A percentile compares a stretch with the other conserved stretches of the same genome.
phyloP scores from a whole-genome alignment of 2,329 filamentous ascomycete species.

The Ophiostoma montium region DNA sequence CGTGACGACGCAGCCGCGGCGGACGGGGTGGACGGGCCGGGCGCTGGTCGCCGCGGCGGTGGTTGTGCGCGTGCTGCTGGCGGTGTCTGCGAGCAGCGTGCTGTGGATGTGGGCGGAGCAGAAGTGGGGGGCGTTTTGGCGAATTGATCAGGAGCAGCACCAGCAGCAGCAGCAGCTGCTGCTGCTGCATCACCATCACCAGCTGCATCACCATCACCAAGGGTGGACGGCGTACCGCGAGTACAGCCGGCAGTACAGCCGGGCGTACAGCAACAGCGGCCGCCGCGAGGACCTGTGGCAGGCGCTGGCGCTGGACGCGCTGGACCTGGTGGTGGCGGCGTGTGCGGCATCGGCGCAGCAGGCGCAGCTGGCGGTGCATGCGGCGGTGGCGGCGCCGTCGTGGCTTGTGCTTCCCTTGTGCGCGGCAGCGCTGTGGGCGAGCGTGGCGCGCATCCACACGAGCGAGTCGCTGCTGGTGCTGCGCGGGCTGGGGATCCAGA shows the following conservation, averaged over 20 bases:
- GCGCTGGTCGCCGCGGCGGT: slow-evolving; percentile 30
- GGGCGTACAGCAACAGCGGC: neutral
- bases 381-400: slow-evolving; percentile 24
- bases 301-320: neutral
- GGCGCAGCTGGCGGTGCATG: slow-evolving; percentile 18
- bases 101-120: slow-evolving; percentile 30
- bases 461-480: slow-evolving; percentile 83
- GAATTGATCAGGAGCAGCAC: neutral
- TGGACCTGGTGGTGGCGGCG: slow-evolving; percentile 27
- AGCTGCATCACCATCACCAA: neutral
- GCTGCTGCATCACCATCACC: neutral
- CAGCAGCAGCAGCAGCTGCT: slow-evolving; percentile 10
- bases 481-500: slow-evolving; percentile 82
- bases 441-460: slow-evolving; percentile 33
- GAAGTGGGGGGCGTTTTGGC: neutral
- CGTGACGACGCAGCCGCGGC: slow-evolving; percentile 60
- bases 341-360: slow-evolving; percentile 22
- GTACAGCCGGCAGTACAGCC: neutral
- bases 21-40: slow-evolving; percentile 15
- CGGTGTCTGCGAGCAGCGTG: slow-evolving; percentile 31
- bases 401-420: slow-evolving; percentile 25
- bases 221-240: neutral
- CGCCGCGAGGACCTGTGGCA: slow-evolving; percentile 1
- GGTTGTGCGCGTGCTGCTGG: slow-evolving; percentile 27
- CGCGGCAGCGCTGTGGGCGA: slow-evolving; percentile 26